Percentiles rank a stretch among this genome's conserved stretches.
phyloP scores from a whole-genome alignment of 2,329 filamentous ascomycete genomes.

The Aaosphaeria pasadenensis region DNA sequence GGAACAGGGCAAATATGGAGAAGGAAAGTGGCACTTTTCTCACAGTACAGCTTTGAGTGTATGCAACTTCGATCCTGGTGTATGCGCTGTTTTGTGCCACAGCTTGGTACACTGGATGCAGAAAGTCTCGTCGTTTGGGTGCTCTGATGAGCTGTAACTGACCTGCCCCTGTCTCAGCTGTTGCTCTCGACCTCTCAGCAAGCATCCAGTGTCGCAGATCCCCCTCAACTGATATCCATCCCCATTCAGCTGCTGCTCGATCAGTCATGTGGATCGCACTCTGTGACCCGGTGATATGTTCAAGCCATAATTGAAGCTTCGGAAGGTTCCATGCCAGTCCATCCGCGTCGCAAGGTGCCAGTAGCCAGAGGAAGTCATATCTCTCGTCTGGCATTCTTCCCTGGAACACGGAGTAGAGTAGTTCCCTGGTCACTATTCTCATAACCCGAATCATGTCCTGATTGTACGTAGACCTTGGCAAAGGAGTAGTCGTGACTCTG shows the following conservation, averaged over 20 bases:
- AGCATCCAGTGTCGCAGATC: constrained; percentile 22
- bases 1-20: constrained; percentile 55
- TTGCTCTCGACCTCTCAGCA: constrained; percentile 1
- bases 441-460: constrained; percentile 16
- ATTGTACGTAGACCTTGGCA: constrained; percentile 7
- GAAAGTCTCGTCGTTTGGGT: constrained; percentile 58
- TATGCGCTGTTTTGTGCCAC: constrained; percentile 22
- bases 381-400: constrained; percentile 16
- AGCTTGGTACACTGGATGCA: constrained; percentile 42
- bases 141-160: constrained; percentile 34
- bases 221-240: constrained; percentile 16
- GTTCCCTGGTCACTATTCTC: constrained; percentile 20
- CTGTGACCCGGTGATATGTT: constrained; percentile 6
- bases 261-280: constrained; percentile 9
- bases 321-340: constrained; percentile 4
- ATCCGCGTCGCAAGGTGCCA: constrained; percentile 19
- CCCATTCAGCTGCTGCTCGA: constrained; percentile 15
- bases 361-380: constrained; percentile 27
- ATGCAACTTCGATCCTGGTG: constrained; percentile 49
- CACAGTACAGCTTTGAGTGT: constrained; percentile 46
- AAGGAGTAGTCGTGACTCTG: constrained; percentile 10
- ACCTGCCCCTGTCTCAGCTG: constrained; percentile 1
- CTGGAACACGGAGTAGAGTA: constrained; percentile 20
- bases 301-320: constrained; percentile 14
- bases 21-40: constrained; percentile 46